Percentiles rank a stretch among this genome's conserved stretches.
Evolutionary conservation across 2,329 filamentous ascomycete species (phyloP).

Genomic region (Microdochium bolleyi): DNA sequence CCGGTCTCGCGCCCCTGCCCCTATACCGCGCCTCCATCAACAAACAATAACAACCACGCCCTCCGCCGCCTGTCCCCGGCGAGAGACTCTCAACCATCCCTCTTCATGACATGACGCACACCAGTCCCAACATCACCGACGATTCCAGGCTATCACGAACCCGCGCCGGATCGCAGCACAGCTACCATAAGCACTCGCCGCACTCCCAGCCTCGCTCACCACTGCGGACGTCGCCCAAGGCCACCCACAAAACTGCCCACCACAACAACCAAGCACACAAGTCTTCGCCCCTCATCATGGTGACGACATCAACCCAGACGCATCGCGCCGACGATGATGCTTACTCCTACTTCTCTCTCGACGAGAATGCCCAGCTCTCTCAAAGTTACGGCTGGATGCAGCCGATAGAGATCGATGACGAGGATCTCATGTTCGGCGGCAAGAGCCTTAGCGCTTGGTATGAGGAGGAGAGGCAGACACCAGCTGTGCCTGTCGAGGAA

Average conservation of each 20-base stretch:
- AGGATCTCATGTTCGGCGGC: conserved; percentile 52
- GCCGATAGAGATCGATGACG: conserved; percentile 51
- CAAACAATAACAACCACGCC: neutral
- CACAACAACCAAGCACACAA: neutral
- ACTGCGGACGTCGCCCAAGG: neutral
- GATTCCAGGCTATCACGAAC: neutral
- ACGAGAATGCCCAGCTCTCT: conserved; percentile 11
- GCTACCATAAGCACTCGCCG: neutral
- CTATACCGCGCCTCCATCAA: neutral
- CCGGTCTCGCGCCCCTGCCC: neutral
- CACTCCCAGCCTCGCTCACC: neutral
- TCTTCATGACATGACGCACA: neutral
- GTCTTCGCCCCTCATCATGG: conserved; percentile 15
- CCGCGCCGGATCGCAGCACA: neutral
- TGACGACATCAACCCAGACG: conserved; percentile 16
- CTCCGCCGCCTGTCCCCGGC: neutral
- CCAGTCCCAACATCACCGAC: neutral
- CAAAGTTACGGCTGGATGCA: conserved; percentile 36
- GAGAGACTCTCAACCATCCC: neutral
- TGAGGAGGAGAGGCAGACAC: conserved; percentile 45
- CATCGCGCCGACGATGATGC: conserved; percentile 15
- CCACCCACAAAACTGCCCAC: neutral
- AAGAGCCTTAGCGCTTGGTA: conserved; percentile 53
- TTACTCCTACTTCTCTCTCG: conserved; percentile 18
- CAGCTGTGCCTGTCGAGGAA: conserved; percentile 33